These are phyloP conservation scores for Aspergillus biplanus DNA, from an alignment of 495 filamentous ascomycete species.

Conservation along the genomic window DNA sequence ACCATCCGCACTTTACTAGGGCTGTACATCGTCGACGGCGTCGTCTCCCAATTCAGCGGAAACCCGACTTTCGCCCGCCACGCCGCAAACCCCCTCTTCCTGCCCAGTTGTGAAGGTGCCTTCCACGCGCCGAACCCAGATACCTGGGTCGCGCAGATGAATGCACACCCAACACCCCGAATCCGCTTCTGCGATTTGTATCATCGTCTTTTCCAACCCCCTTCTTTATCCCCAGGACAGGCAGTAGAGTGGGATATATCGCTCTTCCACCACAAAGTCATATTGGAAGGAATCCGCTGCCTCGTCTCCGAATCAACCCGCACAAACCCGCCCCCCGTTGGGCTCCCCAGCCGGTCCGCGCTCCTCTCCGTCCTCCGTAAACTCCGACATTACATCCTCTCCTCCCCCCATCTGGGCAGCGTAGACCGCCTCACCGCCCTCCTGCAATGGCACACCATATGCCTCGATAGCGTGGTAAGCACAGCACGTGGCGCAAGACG, in stretches of 20 bases:
- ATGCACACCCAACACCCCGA: background rate
- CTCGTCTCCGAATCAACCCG: conserved; percentile 1
- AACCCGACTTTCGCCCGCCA: conserved; percentile 13
- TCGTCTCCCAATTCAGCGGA: conserved; percentile 10
- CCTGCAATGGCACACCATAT: conserved; percentile 12
- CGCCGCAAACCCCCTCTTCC: conserved; percentile 4
- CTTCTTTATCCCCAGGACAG: background rate
- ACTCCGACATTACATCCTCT: background rate
- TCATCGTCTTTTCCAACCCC: conserved; percentile 2
- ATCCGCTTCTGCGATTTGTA: conserved; percentile 7
- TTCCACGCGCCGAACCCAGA: background rate
- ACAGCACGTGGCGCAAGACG: conserved; percentile 4
- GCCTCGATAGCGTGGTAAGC: conserved; percentile 7
- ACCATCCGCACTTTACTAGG: conserved; percentile 3
- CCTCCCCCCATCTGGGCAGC: background rate
- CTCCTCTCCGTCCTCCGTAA: background rate
- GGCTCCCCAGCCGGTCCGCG: background rate
- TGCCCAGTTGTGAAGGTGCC: background rate
- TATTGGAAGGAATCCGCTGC: background rate
- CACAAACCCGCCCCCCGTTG: background rate
- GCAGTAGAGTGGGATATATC: background rate
- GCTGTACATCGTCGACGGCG: conserved; percentile 7
- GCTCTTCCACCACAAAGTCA: conserved; percentile 4
- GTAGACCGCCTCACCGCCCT: conserved; percentile 5
- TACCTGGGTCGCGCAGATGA: background rate